Conservation (phyloP, 2,329 filamentous ascomycete genomes). For the Fusarium decemcellulare region DNA sequence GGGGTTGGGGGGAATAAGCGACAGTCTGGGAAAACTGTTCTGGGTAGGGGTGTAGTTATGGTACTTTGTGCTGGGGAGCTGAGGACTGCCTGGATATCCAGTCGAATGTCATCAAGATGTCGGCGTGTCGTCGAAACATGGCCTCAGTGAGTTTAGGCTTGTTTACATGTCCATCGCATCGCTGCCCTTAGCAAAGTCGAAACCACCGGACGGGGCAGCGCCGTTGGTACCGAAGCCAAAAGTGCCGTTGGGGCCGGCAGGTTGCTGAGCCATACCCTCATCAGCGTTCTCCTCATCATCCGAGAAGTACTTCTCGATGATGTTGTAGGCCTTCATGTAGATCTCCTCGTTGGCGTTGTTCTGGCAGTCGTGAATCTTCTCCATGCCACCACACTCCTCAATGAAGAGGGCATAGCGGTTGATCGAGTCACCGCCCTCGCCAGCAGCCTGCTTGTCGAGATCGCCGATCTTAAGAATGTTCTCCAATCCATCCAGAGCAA, state of each 20-base stretch:
- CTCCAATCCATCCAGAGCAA: conserved; percentile 96
- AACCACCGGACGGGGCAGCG: conserved; percentile 79
- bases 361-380: conserved; percentile 99
- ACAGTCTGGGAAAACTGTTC: conserved; percentile 46
- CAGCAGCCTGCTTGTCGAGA: conserved; percentile 93
- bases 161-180: conserved; percentile 77
- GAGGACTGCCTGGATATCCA: conserved; percentile 35
- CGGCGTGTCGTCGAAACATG: conserved; percentile 14
- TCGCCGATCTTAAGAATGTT: conserved; percentile 99
- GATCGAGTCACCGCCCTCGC: conserved; percentile 81
- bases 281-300: conserved; percentile 97
- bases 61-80: conserved; percentile 42
- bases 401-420: conserved; percentile 99
- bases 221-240: conserved; percentile 84
- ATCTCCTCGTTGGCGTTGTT: conserved; percentile 99
- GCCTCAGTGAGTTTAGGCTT: conserved; percentile 4
- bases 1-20: conserved; percentile 42
- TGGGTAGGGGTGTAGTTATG: conserved; percentile 41
- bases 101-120: conserved; percentile 19
- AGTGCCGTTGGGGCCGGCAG: conserved; percentile 77
- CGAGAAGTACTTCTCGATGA: conserved; percentile 99
- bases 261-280: conserved; percentile 78
- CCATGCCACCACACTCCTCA: conserved; percentile 98
- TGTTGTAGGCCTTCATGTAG: conserved; percentile 99
- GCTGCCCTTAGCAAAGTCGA: conserved; percentile 88